These are phyloP conservation scores for Melampsora occidentalis DNA, from an alignment of 1,284 basidiomycete species.

Conservation along the genomic window DNA sequence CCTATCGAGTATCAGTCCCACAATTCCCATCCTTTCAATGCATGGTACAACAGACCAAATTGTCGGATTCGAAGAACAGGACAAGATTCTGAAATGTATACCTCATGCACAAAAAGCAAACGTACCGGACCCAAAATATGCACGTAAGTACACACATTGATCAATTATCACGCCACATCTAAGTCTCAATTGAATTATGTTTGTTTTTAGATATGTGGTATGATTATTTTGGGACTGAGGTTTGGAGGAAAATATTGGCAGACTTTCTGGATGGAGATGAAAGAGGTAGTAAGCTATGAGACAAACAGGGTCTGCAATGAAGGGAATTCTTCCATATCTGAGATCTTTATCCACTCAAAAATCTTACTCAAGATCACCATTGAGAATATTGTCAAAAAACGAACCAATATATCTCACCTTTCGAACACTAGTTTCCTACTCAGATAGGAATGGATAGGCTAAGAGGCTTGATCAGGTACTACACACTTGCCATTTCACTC, in stretches of 20 bases:
- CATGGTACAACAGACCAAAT: not conserved
- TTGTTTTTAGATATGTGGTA: slow-evolving; percentile 41
- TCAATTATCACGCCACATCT: not conserved
- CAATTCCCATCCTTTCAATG: not conserved
- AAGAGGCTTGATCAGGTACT: too few relatives aligned
- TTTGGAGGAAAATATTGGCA: slow-evolving; percentile 44
- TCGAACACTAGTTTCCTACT: too few relatives aligned
- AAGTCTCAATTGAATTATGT: not conserved
- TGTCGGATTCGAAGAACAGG: slow-evolving; percentile 1
- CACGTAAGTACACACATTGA: not conserved
- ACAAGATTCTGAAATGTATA: not conserved
- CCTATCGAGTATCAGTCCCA: not conserved
- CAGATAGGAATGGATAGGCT: too few relatives aligned
- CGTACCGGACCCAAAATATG: not conserved
- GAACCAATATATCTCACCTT: too few relatives aligned
- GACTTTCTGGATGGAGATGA: slow-evolving; percentile 43
- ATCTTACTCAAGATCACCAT: too few relatives aligned
- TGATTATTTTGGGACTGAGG: slow-evolving; percentile 44
- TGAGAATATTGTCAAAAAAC: too few relatives aligned
- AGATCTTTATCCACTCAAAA: too few relatives aligned
- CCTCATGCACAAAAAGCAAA: not conserved
- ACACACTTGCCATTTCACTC: too few relatives aligned
- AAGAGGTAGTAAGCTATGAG: not conserved
- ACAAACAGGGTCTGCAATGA: too few relatives aligned
- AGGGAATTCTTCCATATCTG: too few relatives aligned